phyloP scores from a whole-genome alignment of 352 stramenopile genomes.

The Phytophthora colocasiae region DNA sequence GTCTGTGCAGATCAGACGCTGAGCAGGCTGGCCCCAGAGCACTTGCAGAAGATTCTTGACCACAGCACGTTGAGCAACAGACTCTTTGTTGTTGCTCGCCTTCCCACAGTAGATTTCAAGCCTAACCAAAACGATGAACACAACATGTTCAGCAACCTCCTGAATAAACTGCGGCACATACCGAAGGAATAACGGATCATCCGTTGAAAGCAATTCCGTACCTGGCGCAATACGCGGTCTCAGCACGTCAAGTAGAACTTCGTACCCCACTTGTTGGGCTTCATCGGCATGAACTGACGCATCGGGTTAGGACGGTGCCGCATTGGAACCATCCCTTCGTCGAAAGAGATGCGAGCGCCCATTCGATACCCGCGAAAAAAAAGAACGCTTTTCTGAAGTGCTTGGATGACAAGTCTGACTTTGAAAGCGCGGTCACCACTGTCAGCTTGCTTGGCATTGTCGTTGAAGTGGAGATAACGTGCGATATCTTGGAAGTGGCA shows the following conservation, averaged over 20 bases:
- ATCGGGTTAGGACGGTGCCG: neutral
- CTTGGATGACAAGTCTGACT: neutral
- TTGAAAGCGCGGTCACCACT: neutral
- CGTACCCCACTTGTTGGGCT: neutral
- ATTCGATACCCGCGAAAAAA: neutral
- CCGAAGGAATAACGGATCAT: too few species aligned
- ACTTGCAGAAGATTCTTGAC: too few species aligned
- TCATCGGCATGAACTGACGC: neutral
- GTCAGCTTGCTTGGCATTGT: neutral
- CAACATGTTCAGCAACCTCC: too few species aligned
- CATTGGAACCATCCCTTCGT: neutral
- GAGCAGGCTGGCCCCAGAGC: too few species aligned
- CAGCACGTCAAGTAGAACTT: slow-evolving; percentile 2
- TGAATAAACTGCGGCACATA: too few species aligned
- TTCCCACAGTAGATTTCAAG: too few species aligned
- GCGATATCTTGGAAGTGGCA: too few species aligned
- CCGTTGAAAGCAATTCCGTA: neutral
- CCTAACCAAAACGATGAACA: too few species aligned
- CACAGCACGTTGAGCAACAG: too few species aligned
- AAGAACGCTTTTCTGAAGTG: neutral
- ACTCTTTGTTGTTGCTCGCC: too few species aligned
- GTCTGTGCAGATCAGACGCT: too few species aligned
- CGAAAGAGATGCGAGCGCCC: neutral
- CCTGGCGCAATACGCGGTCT: slow-evolving; percentile 1
- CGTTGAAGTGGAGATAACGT: neutral